Evolutionary conservation across 768 basidiomycete genomes (phyloP), one percentile per base, ranked within the genome.

Genomic region (Xerocomellus dryophilus): DNA sequence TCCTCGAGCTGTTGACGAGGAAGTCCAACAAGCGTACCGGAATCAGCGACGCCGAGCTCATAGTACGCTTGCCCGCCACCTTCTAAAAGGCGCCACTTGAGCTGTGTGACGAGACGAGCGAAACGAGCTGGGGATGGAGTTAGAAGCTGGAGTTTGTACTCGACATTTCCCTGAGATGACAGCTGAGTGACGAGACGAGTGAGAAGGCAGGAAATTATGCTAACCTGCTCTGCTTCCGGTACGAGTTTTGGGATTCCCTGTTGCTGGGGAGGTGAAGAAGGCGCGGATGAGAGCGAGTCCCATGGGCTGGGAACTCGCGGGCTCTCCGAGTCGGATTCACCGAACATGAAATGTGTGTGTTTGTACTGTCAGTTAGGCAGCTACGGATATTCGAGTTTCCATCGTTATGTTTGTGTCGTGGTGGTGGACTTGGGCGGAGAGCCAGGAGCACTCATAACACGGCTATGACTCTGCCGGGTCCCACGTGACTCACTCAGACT

Each of bases 141-240:
- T 38, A 93, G 80, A 20, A 96, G 84, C 68, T 93, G 91, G 32
- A 96, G 81, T 71, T 97, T 97, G 77, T 97, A 97, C 71, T 97
- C 93, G 54, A 97, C 84, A 64, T 93, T 94, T 9, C 93, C 93
- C 71, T 88, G 76, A 20, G 23, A 39, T 8, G 20, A 29, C 8
- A 7, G 27, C 1, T 21, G 10, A 32, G 51, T n/a, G 12, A 29
- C n/a, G 18, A 32, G 46, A 32, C 3, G 27, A 7, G n/a, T 15
- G 21, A 21, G 20, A 38, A 34, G 17, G 12, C 4, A 38, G 36
- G 40, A 20, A 7, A 25, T 4, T 5, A 7, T 20, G 50, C 74
- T 7, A 49, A 78, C 81, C 73, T 81, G 76, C 63, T 93, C 90
- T 18, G 80, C 79, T 64, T 93, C 91, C 1, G 90, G 88, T 6